A percentile compares a stretch with the other conserved stretches of the same genome.
Conservation (phyloP, 495 filamentous ascomycete genomes). For the Hapsidospora chrysogenum region DNA sequence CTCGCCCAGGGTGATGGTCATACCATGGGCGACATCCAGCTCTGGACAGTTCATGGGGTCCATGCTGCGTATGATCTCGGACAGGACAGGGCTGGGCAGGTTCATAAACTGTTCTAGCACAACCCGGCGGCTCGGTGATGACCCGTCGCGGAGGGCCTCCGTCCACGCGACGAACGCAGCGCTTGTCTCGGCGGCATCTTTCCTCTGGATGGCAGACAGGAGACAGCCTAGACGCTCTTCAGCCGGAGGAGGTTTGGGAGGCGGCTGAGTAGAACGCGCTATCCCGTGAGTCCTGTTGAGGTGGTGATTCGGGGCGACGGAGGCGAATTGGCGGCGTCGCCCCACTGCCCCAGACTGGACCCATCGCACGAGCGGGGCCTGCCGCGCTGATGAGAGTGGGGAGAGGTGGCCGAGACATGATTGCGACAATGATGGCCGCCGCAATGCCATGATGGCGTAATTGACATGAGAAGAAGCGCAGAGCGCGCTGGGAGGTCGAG, state of each 20-base stretch:
- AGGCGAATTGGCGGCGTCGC: neutral
- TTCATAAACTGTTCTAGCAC: neutral
- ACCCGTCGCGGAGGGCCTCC: neutral
- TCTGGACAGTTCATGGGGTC: slow-evolving; percentile 13
- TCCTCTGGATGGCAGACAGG: neutral
- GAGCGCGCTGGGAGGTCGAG: too few species aligned
- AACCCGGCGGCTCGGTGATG: neutral
- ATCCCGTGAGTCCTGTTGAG: too few species aligned
- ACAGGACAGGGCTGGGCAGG: slow-evolving; percentile 16
- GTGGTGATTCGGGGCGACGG: too few species aligned
- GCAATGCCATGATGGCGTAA: too few species aligned
- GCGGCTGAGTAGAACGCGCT: neutral
- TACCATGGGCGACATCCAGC: slow-evolving; percentile 9
- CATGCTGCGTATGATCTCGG: slow-evolving; percentile 17
- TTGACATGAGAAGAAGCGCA: too few species aligned
- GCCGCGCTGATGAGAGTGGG: neutral
- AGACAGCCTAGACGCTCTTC: neutral
- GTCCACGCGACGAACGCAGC: neutral
- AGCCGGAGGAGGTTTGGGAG: neutral
- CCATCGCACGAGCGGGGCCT: neutral
- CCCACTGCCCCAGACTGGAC: neutral
- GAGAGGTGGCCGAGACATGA: too few species aligned
- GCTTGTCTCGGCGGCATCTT: neutral
- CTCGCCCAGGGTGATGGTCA: slow-evolving; percentile 10
- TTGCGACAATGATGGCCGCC: too few species aligned